Evolutionary conservation across 257 asterid species (phyloP), one percentile per base, ranked within the genome.

Genomic region (Forsythia viridissima): DNA sequence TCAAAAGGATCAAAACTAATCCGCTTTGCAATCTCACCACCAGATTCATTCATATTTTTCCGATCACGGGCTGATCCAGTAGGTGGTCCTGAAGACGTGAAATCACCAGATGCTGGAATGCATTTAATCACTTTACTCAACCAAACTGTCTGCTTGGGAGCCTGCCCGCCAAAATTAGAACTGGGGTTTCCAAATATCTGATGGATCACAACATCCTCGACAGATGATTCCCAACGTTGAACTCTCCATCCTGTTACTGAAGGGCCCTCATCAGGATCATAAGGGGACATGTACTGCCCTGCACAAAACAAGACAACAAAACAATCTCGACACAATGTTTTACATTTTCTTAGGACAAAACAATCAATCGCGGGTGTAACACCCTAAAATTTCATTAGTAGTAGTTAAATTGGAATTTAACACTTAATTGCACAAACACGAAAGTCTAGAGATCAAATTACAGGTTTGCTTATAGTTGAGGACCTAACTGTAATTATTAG

Each of bases 251-350:
- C 99, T 18, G 93, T 96, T 67, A 96, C 87, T 72, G 99, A 93
- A 78, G 99, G 98, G 48, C 99, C 99, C 90, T 96, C 99, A 61
- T 96, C 99, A 55, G 98, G 99, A 90, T 96, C 99, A 76, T 96
- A 92, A 57, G 99, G 99, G 68, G 99, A 96, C 99, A 96, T 96
- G 88, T 96, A 96, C 79, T 96, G 99, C 78, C 99, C 99, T 95
- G 96, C 83, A 81, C 36, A 55, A 74, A 81, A 83, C 67, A 24
- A 24, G 24, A 24, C 0, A 24, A 81, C 36, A 55, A 74, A 81
- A 30, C 34, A 30, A 30, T 30, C 34, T 30, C 34, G 34, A 30
- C 34, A 1, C 34, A 30, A 30, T 30, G 34, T 30, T 30, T 30
- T 30, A 30, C 1, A 30, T 30, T 30, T 30, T 30, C 34, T 30